phyloP scores from a whole-genome alignment of 129 eudicot genomes.

The Silybum marianum region DNA sequence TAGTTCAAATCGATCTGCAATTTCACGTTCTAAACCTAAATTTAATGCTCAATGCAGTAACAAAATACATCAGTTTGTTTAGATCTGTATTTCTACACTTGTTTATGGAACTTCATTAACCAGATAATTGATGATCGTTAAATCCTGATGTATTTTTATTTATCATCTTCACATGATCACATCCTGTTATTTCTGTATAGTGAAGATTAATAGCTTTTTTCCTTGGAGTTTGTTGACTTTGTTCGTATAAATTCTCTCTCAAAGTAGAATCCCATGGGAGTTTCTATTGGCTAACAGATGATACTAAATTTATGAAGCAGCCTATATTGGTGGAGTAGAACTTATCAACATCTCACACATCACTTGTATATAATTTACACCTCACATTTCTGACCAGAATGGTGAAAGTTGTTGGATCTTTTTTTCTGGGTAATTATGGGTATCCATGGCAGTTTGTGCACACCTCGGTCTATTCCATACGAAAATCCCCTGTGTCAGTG shows the following conservation, averaged over 20 bases:
- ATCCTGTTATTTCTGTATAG: neutral
- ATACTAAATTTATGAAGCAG: too few relatives aligned
- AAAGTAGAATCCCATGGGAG: too few relatives aligned
- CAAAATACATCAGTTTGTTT: neutral
- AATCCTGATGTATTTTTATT: neutral
- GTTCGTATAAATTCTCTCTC: too few relatives aligned
- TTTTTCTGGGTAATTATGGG: neutral
- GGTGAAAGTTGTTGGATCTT: slow-evolving; percentile 13
- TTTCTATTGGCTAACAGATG: too few relatives aligned
- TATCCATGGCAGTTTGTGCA: neutral
- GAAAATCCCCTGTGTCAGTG: neutral
- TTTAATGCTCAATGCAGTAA: neutral
- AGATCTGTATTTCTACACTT: neutral
- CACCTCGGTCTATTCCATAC: neutral
- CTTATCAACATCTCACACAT: slow-evolving; percentile 41
- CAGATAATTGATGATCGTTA: neutral
- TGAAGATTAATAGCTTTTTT: neutral
- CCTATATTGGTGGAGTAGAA: slow-evolving; percentile 29
- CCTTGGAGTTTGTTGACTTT: too few relatives aligned
- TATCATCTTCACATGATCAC: neutral
- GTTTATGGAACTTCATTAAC: neutral
- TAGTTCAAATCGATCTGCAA: neutral
- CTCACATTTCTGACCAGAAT: slow-evolving; percentile 28
- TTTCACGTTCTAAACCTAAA: neutral
- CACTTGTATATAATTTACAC: slow-evolving; percentile 34